Percentiles rank a stretch among this genome's conserved stretches.
Evolutionary conservation across 257 asterid genomes (phyloP).

Genomic region (Solanum appendiculatum): DNA sequence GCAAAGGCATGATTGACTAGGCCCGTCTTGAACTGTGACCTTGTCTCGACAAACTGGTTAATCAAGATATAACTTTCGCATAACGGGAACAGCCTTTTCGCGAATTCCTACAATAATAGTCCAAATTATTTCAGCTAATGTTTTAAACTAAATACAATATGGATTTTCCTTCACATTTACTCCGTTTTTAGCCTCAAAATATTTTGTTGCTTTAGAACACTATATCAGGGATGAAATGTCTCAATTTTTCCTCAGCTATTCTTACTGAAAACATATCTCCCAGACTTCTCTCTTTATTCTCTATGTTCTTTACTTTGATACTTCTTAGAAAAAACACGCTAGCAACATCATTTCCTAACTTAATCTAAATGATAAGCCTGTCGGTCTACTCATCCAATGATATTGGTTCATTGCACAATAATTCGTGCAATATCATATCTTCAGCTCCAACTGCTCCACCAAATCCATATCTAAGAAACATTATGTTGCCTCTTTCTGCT

Average conservation of each 20-base stretch:
- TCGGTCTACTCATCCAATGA: background rate
- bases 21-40: slow-evolving; percentile 89
- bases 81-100: slow-evolving; percentile 74
- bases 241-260: background rate
- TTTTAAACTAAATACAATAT: background rate
- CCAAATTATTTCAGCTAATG: background rate
- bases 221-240: background rate
- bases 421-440: background rate
- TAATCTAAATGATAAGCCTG: background rate
- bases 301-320: background rate
- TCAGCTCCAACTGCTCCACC: background rate
- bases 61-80: slow-evolving; percentile 75
- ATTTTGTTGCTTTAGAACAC: background rate
- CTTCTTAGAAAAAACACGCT: background rate
- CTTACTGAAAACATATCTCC: background rate
- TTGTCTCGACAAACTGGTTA: slow-evolving; percentile 79
- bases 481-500: background rate
- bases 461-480: background rate
- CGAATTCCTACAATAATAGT: slow-evolving; percentile 63
- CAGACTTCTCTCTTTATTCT: background rate
- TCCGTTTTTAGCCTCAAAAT: background rate
- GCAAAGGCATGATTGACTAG: slow-evolving; percentile 96
- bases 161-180: background rate
- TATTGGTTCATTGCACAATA: background rate
- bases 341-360: background rate